Evolutionary conservation across 768 basidiomycete species (phyloP).

Genomic region (Macrocybe gigantea): DNA sequence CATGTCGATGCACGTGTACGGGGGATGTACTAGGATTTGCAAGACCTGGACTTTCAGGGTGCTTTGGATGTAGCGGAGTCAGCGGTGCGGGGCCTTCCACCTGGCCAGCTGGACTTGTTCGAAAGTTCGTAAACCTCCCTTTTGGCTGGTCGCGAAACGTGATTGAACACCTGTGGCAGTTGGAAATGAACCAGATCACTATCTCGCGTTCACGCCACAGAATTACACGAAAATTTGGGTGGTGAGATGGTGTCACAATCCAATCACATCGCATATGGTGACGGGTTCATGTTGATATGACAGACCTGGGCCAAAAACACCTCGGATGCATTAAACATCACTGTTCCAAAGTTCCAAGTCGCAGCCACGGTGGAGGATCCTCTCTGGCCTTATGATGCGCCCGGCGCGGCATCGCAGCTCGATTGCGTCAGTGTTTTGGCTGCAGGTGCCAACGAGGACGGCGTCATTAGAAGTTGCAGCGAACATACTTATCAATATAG

Average conservation of each 20-base stretch:
- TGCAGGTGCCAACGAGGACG: constrained; percentile 34
- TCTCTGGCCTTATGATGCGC: constrained; percentile 41
- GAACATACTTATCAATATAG: constrained; percentile 53
- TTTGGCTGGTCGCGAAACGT: neutral
- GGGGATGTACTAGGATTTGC: constrained; percentile 29
- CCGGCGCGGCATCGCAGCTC: constrained; percentile 35
- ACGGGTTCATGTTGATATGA: no score
- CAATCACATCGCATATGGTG: neutral
- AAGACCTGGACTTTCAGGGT: constrained; percentile 35
- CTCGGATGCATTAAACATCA: constrained; percentile 29
- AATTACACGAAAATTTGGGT: constrained; percentile 40
- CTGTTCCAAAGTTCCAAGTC: constrained; percentile 39
- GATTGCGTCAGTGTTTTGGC: constrained; percentile 45
- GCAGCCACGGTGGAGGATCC: constrained; percentile 46
- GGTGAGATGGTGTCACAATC: constrained; percentile 17
- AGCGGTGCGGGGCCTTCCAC: constrained; percentile 28
- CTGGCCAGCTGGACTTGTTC: constrained; percentile 32
- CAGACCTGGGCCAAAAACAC: constrained; percentile 48
- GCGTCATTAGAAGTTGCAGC: constrained; percentile 41
- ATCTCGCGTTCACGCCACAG: constrained; percentile 33
- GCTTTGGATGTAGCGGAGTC: constrained; percentile 38
- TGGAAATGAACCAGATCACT: constrained; percentile 54
- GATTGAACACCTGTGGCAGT: constrained; percentile 21
- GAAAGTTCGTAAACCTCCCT: constrained; percentile 30
- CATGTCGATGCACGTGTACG: neutral